These are phyloP conservation scores for Pseudoperonospora humuli DNA, from an alignment of 352 stramenopile species.

Conservation along the genomic window DNA sequence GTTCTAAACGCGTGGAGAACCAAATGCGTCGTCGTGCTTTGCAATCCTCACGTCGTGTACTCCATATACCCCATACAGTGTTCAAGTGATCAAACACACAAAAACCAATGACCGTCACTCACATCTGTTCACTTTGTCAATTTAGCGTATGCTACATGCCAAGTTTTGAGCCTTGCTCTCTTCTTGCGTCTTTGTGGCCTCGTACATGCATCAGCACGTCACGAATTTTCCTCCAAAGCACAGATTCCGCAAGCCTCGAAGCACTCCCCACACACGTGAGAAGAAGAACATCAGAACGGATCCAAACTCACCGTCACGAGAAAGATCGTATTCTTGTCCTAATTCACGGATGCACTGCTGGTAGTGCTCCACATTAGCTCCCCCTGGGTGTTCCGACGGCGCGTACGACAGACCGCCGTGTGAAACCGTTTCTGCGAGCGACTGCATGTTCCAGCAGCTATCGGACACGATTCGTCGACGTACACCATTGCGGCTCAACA, in stretches of 20 bases:
- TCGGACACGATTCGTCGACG: slow-evolving; percentile 38
- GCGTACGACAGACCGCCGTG: slow-evolving; percentile 28
- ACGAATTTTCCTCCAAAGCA: slow-evolving; percentile 24
- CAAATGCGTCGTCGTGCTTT: slow-evolving; percentile 2
- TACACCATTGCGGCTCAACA: slow-evolving; percentile 34
- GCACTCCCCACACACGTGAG: slow-evolving; percentile 26
- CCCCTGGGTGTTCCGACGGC: slow-evolving; percentile 28
- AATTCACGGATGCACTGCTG: slow-evolving; percentile 48
- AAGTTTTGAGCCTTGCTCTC: too few species aligned
- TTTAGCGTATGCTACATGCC: too few species aligned
- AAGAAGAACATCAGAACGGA: slow-evolving; percentile 32
- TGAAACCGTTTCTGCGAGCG: slow-evolving; percentile 14
- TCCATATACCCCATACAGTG: not conserved
- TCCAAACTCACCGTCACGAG: slow-evolving; percentile 38
- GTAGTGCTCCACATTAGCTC: slow-evolving; percentile 55
- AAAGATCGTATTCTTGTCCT: slow-evolving; percentile 37
- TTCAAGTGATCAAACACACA: not conserved
- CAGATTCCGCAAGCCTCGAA: slow-evolving; percentile 22
- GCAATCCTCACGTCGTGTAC: not conserved
- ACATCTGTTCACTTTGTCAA: not conserved
- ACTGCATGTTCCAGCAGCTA: slow-evolving; percentile 43
- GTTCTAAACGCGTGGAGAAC: slow-evolving; percentile 4
- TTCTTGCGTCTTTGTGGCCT: too few species aligned
- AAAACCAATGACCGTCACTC: not conserved
- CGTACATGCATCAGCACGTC: slow-evolving; percentile 20